Evolutionary conservation across 208 protist genomes (phyloP), one percentile per base, ranked within the genome.

Genomic region (Porcisia hertigi): DNA sequence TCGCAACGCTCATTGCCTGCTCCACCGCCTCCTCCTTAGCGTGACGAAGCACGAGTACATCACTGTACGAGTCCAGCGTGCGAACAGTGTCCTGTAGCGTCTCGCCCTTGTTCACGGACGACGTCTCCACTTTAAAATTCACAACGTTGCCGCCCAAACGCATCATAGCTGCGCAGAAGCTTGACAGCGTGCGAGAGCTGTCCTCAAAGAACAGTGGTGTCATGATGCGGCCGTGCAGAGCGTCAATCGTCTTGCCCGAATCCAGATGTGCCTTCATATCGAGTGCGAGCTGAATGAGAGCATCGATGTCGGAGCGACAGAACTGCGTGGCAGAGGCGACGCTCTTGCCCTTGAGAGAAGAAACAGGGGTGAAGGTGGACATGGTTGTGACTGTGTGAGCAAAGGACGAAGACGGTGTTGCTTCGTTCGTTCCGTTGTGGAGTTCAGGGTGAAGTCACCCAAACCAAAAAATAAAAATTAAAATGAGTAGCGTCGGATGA

Each of bases 31-130:
- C 95, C 63, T 89, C 86, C 71, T 94, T 77, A 30, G 98, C 98
- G 85, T 99, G 99, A 53, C 99, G 93, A 69, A 99, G 83, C 2
- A 99, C 97, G 16, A 99, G 90, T 2, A 96, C 92, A 80, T 99
- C 99, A 79, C 86, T 89, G 87, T 99, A 99, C 23, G 83, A 59
- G 71, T 92, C 88, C 16, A 97, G 69, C 47, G 88, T 88, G 43
- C 91, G 92, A n/a, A 97, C 81, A 34, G 94, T 97, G 73, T 97
- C 94, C 65, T 87, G 72, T 14, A 97, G 83, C 36, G 89, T 87
- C 76, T 97, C 94, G 59, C 94, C 94, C 78, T 97, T 97, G 77
- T 88, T 93, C 34, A 94, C 82, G 2, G 88, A 94, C 39, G 87
- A 93, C n/a, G 83, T 75, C 77, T 93, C 88, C 20, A 91, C 74